phyloP scores from a whole-genome alignment of 371 early-diverging fungal genomes.

The Quaeritorhiza haematococci region DNA sequence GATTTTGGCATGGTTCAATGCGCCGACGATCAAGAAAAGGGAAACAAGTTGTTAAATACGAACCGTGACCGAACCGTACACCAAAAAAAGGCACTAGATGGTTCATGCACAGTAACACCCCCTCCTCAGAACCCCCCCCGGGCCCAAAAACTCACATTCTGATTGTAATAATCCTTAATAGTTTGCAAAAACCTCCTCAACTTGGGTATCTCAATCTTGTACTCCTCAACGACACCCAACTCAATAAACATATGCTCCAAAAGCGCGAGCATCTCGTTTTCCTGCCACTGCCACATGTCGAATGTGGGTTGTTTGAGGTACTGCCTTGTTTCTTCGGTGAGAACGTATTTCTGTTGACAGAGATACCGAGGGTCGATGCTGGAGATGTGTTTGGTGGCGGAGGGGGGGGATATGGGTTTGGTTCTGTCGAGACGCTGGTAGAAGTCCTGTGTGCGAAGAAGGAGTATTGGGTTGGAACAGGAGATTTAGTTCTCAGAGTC shows the following conservation, averaged over 20 bases:
- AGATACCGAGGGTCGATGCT: not conserved
- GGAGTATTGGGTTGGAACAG: too few relatives aligned
- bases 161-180: slow-evolving; percentile 37
- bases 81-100: too few relatives aligned
- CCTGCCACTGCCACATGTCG: slow-evolving; percentile 41
- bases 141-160: slow-evolving; percentile 16
- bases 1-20: too few relatives aligned
- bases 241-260: slow-evolving; percentile 41
- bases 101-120: too few relatives aligned
- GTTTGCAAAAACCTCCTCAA: slow-evolving; percentile 30
- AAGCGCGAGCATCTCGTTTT: slow-evolving; percentile 31
- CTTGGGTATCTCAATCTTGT: slow-evolving; percentile 26
- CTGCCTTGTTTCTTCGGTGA: slow-evolving; percentile 21
- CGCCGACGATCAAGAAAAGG: too few relatives aligned
- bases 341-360: slow-evolving; percentile 2
- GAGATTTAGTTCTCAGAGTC: too few relatives aligned
- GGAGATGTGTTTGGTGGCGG: not conserved
- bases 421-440: too few relatives aligned
- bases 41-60: too few relatives aligned
- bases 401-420: not conserved
- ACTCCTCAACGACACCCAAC: slow-evolving; percentile 28
- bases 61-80: too few relatives aligned
- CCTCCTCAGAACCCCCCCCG: too few relatives aligned
- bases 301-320: slow-evolving; percentile 41
- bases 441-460: too few relatives aligned